Base-by-base conservation (phyloP, 2,329 filamentous ascomycete genomes). In the Fusarium tupiense region DNA sequence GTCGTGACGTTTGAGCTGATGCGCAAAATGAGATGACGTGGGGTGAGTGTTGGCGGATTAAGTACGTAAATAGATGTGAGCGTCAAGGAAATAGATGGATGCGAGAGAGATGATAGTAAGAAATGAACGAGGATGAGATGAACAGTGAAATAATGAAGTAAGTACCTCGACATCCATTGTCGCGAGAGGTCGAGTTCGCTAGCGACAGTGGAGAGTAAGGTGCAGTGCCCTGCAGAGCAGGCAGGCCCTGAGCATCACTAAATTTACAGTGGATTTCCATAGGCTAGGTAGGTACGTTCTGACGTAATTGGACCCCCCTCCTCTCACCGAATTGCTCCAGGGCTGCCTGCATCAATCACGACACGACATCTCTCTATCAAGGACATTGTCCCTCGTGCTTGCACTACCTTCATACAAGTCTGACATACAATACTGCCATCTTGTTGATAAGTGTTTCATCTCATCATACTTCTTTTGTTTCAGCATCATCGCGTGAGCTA, bases 371-470 rank as follows among this genome's bases (percentile, higher is more conserved):
- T 52, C 29, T 19, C 5, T 3, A 7, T 19, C 16, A 13, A 14
- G 22, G 22, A 19, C 47, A 24, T 33, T 24, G 6, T 24, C 22
- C 22, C 31, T 19, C 22, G 14, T 24, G 29, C 22, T 24, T 35
- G 33, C 33, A 35, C 33, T 35, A 35, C 12, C 29, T 52, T 6
- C 29, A 24, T 19, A 13, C 29, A 24, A 52, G 29, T 2, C 29
- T 12, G 5, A 52, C 5, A 22, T 11, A 10, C 4, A 11, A 22
- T 11, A 13, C 3, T 16, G 12, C 5, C 2, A 13, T 19, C 3
- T 19, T 31, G 20, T 9, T 33, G 14, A n/a, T 8, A 33, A 50
- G 20, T 31, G 14, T 8, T 7, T 3, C n/a, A n/a, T 19, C 22
- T 19, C 8, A 33, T 13, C 8, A 2, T 5, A 2, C 11, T 24